Evolutionary conservation across 345 rosid genomes (phyloP), one percentile per base, ranked within the genome.

Genomic region (Noccaea caerulescens): DNA sequence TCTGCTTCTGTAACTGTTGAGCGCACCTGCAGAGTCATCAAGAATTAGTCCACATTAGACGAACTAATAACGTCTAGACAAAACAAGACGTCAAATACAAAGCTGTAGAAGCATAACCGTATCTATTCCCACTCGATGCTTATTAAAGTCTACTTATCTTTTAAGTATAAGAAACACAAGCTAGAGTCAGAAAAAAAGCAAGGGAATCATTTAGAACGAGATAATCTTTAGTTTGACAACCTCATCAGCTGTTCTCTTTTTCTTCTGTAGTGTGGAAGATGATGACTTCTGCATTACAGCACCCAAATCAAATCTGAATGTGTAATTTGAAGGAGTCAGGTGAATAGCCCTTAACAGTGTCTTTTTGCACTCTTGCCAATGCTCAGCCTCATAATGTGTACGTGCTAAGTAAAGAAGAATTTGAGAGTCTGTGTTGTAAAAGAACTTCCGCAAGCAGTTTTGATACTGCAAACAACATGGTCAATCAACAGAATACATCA

Each of bases 321-420:
- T 86, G 70, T 91, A 94, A 83, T 94, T 94, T 62, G 97, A 88
- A 54, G 99, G 99, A 71, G 95, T 69, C 77, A 91, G 82, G 74
- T 94, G 99, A 81, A 94, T 94, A 66, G 96, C 97, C 82, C 95
- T 88, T 63, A 89, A 75, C 44, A 94, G 76, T 58, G 95, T 84
- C 84, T 86, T 94, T 84, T 91, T 94, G 96, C 99, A 94, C 60
- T 94, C 99, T 85, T 91, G 99, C 99, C 99, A 94, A 70, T 94
- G 95, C 80, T 94, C 99, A 75, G 99, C 99, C 86, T 94, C 99
- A 81, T 91, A 91, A 82, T 91, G 89, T 44, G 95, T 94, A 63
- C 97, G 93, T 38, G 99, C 99, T 65, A 94, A 61, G 81, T 94
- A 91, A 49, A 94, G 95, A 82, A 86, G 95, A 80, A 87, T 85